Percentiles rank a stretch among this genome's conserved stretches.
Conservation (phyloP, 2,329 filamentous ascomycete genomes). For the Lomentospora prolificans region DNA sequence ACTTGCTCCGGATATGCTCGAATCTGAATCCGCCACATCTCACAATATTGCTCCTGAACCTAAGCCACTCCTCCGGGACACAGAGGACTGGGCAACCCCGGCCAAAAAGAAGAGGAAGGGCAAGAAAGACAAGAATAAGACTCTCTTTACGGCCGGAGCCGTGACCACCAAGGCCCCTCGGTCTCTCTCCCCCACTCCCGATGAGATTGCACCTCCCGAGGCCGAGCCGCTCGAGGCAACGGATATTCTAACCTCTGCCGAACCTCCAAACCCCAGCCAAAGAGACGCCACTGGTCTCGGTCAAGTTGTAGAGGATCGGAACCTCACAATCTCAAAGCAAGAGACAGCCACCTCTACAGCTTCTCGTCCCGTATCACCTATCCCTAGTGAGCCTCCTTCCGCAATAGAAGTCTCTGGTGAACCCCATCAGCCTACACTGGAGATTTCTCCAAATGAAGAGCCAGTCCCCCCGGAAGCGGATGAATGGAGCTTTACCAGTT, state of each 20-base stretch:
- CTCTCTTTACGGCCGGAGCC: not conserved
- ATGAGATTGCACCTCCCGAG: not conserved
- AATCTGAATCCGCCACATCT: not conserved
- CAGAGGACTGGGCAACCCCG: not conserved
- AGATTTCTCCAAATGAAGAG: not conserved
- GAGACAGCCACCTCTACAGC: slow-evolving; percentile 14
- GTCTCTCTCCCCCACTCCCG: not conserved
- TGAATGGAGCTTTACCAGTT: not conserved
- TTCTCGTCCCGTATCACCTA: not conserved
- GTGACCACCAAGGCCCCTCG: not conserved
- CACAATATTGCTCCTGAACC: not conserved
- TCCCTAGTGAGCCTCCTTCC: not conserved
- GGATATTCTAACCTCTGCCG: not conserved
- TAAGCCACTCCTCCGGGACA: not conserved
- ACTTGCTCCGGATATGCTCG: not conserved
- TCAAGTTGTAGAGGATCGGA: not conserved
- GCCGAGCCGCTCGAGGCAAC: not conserved
- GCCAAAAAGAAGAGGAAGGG: slow-evolving; percentile 16
- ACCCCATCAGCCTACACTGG: not conserved
- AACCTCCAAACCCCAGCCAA: too few species aligned
- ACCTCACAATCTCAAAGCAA: not conserved
- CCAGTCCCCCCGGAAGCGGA: not conserved
- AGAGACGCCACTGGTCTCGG: too few species aligned
- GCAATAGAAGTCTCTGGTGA: not conserved
- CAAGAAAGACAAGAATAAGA: slow-evolving; percentile 11